Conservation (phyloP, 495 filamentous ascomycete genomes). For the Podospora comata region DNA sequence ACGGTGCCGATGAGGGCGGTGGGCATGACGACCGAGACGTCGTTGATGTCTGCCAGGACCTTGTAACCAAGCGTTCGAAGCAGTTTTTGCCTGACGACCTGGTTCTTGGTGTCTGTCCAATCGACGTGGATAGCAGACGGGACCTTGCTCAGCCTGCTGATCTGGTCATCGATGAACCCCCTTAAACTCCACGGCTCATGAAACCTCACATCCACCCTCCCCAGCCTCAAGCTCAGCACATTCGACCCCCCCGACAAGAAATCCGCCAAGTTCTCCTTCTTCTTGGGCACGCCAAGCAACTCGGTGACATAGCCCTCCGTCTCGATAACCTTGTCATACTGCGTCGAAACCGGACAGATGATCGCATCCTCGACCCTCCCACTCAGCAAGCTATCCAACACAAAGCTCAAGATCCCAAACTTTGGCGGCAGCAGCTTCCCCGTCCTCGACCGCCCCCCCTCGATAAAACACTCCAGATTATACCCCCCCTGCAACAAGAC, state of each 20-base stretch:
- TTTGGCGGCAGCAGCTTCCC: constrained; percentile 92
- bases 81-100: constrained; percentile 54
- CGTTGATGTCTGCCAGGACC: constrained; percentile 90
- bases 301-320: constrained; percentile 95
- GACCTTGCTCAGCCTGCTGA: constrained; percentile 46
- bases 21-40: constrained; percentile 95
- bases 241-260: constrained; percentile 82
- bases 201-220: constrained; percentile 91
- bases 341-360: constrained; percentile 90
- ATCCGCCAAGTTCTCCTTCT: constrained; percentile 85
- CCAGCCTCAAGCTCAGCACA: constrained; percentile 80
- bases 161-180: constrained; percentile 73
- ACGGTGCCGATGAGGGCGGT: constrained; percentile 94
- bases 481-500: constrained; percentile 83
- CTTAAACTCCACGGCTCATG: constrained; percentile 90
- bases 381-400: constrained; percentile 82
- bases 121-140: constrained; percentile 41
- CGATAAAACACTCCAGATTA: constrained; percentile 96
- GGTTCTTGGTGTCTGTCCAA: constrained; percentile 42
- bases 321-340: constrained; percentile 98
- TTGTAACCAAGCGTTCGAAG: constrained; percentile 84
- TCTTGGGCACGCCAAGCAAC: constrained; percentile 87
- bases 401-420: constrained; percentile 92
- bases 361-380: constrained; percentile 88
- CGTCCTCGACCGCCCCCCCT: constrained; percentile 87